These are phyloP conservation scores for Aspergillus persii DNA, from an alignment of 2,329 filamentous ascomycete genomes.

Conservation along the genomic window DNA sequence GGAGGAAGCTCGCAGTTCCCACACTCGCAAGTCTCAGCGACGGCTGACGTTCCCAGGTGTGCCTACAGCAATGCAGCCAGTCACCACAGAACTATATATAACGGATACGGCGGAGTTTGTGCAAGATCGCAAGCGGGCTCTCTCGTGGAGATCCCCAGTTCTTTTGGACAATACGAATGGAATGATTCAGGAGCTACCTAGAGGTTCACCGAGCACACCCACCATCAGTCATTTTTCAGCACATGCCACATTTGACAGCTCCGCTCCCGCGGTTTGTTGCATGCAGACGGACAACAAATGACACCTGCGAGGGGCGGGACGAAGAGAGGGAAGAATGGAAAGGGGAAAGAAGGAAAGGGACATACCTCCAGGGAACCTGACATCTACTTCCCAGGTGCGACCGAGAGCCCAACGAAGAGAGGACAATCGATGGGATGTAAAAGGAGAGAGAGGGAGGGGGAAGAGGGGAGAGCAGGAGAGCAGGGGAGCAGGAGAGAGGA, in stretches of 20 bases:
- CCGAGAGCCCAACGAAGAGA: conserved; percentile 3
- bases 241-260: not conserved
- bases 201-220: not conserved
- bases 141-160: not conserved
- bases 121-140: not conserved
- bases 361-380: conserved; percentile 7
- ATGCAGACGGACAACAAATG: not conserved
- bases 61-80: no score
- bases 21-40: not conserved
- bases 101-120: not conserved
- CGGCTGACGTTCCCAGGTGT: not conserved
- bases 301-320: not conserved
- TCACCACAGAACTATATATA: not conserved
- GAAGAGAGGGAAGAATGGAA: not conserved
- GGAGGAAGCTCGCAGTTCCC: not conserved
- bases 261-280: not conserved
- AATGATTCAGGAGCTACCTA: conserved; percentile 8
- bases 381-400: not conserved
- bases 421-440: not conserved
- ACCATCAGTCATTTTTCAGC: conserved; percentile 3
- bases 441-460: conserved; percentile 1
- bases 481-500: not conserved
- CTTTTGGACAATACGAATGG: not conserved
- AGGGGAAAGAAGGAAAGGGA: not conserved
- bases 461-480: conserved; percentile 1